Conservation (phyloP, 805 yeast species). For the Starmerella asiatica region DNA sequence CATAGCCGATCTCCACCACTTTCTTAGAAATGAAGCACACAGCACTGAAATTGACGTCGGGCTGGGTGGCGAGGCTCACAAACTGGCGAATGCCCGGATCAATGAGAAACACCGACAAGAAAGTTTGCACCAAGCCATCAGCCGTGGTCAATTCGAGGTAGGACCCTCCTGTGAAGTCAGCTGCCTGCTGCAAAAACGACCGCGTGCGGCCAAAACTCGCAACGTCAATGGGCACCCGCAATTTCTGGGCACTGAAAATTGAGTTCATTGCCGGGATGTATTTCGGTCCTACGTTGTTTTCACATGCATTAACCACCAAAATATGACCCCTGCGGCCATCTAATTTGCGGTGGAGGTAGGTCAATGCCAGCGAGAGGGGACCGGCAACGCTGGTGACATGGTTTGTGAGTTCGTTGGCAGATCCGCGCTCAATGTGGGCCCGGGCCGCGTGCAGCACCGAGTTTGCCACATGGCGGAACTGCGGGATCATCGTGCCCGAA, state of each 20-base stretch:
- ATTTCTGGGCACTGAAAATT: slow-evolving; percentile 89
- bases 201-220: slow-evolving; percentile 64
- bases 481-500: slow-evolving; percentile 58
- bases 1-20: slow-evolving; percentile 84
- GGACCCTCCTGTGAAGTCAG: slow-evolving; percentile 88
- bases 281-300: slow-evolving; percentile 58
- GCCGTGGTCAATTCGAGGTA: slow-evolving; percentile 52
- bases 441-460: slow-evolving; percentile 49
- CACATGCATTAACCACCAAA: slow-evolving; percentile 46
- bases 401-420: slow-evolving; percentile 40
- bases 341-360: slow-evolving; percentile 49
- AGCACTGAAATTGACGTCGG: slow-evolving; percentile 84
- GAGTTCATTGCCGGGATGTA: slow-evolving; percentile 92
- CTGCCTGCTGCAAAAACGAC: slow-evolving; percentile 85
- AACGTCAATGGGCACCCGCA: slow-evolving; percentile 72
- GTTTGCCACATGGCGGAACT: slow-evolving; percentile 68
- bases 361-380: slow-evolving; percentile 57
- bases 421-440: slow-evolving; percentile 27
- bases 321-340: slow-evolving; percentile 52
- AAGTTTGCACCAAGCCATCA: slow-evolving; percentile 67
- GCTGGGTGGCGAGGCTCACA: slow-evolving; percentile 66
- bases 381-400: slow-evolving; percentile 52
- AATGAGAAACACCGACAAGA: slow-evolving; percentile 66
- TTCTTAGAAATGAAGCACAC: slow-evolving; percentile 86
- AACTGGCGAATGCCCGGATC: slow-evolving; percentile 74